phyloP scores from a whole-genome alignment of 495 filamentous ascomycete genomes.

The Darksidea phi region DNA sequence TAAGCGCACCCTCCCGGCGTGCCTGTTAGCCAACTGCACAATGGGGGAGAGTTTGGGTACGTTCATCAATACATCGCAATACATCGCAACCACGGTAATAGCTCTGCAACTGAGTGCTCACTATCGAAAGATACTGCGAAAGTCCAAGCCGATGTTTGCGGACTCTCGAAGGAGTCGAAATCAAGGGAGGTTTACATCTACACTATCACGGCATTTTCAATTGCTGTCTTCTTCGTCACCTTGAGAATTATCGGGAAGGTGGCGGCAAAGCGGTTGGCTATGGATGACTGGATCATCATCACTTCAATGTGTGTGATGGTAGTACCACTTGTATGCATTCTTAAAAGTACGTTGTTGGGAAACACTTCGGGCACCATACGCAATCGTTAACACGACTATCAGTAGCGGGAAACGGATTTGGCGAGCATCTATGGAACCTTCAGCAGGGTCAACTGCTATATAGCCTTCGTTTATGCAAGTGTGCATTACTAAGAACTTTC shows the following conservation, averaged over 20 bases:
- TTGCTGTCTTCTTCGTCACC: slow-evolving; percentile 5
- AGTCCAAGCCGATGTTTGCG: slow-evolving; percentile 12
- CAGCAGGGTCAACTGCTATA: slow-evolving; percentile 1
- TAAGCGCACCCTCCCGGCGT: background rate
- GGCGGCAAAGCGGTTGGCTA: background rate
- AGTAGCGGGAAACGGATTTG: slow-evolving; percentile 15
- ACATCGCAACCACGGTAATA: no score
- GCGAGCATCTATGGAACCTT: slow-evolving; percentile 15
- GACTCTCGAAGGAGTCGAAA: slow-evolving; percentile 1
- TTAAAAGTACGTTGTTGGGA: background rate
- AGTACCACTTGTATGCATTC: slow-evolving; percentile 5
- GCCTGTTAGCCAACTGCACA: slow-evolving; percentile 15
- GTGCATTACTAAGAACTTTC: background rate
- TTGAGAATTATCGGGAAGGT: slow-evolving; percentile 7
- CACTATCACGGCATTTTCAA: background rate
- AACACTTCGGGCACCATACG: background rate
- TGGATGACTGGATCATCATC: slow-evolving; percentile 14
- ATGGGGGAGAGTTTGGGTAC: slow-evolving; percentile 13
- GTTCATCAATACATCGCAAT: background rate
- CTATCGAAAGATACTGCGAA: background rate
- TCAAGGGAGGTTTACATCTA: background rate
- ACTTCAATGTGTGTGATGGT: background rate
- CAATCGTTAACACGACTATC: background rate
- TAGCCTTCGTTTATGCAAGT: slow-evolving; percentile 1
- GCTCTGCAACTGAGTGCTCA: background rate